Evolutionary conservation across 495 filamentous ascomycete species (phyloP), one percentile per base, ranked within the genome.

Genomic region (Penicillium salamii): DNA sequence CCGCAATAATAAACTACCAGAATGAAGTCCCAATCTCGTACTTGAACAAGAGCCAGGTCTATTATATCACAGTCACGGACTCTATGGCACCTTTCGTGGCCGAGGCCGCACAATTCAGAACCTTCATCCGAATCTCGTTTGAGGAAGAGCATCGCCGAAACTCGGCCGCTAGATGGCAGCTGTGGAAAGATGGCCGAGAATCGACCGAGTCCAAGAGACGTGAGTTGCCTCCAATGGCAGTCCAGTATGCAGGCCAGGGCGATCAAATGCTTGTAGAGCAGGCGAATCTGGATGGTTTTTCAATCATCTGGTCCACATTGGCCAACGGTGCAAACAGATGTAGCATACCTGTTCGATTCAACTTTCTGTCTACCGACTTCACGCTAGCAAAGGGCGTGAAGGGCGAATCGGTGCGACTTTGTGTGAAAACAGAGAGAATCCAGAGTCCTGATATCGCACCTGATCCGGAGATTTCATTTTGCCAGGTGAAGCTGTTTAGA

Each of bases 41-140:
- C 19, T 23, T 48, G 6, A 48, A 48, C 19, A 48, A 48, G 29
- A 23, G 21, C 3, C 35, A 48, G 21, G 20, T 6, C 20, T 48
- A 48, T 14, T 3, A 14, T 12, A 17, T 48, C 28, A 28, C 46
- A 2, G 13, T 48, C 18, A 29, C 6, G 5, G 46, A 48, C 20
- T 34, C 29, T 21, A 0, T 1, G 17, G n/a, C 14, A 6, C 34
- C 34, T 3, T 4, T 8, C 4, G 13, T 8, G 34, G 9, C n/a
- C 34, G 14, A 37, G 8, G 18, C 9, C 8, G 34, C 18, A 8
- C 15, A 15, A 37, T 37, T 17, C 18, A 3, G 17, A 37, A 37
- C 15, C 34, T 37, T 15, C 14, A 37, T 37, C 6, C 34, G 15
- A 1, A 15, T 37, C 5, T 18, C 34, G 3, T 37, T 37, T 7